phyloP scores from a whole-genome alignment of 2,329 filamentous ascomycete species.

The Leptosphaerulina australis region DNA sequence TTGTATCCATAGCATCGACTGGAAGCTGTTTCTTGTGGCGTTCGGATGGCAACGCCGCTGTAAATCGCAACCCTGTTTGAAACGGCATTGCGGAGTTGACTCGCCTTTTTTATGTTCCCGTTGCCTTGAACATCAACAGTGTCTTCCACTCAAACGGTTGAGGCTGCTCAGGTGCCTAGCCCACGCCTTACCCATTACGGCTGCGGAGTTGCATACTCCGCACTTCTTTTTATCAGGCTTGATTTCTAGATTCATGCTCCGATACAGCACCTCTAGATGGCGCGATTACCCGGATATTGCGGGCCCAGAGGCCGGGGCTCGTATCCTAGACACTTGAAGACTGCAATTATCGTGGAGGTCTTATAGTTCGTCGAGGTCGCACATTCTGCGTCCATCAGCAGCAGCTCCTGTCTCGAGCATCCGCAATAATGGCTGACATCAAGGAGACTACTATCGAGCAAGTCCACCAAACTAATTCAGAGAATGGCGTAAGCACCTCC shows the following conservation, averaged over 20 bases:
- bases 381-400: constrained; percentile 12
- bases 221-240: neutral
- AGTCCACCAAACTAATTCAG: constrained; percentile 19
- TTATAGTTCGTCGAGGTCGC: constrained; percentile 23
- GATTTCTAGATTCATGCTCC: constrained; percentile 22
- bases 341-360: constrained; percentile 13
- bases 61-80: constrained; percentile 2
- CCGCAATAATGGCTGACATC: constrained; percentile 23
- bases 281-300: constrained; percentile 24
- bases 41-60: neutral
- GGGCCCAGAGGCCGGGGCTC: constrained; percentile 16
- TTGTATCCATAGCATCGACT: constrained; percentile 7
- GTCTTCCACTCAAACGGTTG: constrained; percentile 7
- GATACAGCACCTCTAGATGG: constrained; percentile 12
- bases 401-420: constrained; percentile 16
- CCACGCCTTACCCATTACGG: constrained; percentile 4
- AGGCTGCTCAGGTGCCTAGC: constrained; percentile 5
- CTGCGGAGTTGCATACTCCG: constrained; percentile 9
- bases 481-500: constrained; percentile 22
- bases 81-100: constrained; percentile 1
- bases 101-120: constrained; percentile 1
- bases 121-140: neutral
- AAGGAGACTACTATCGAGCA: constrained; percentile 19
- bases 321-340: constrained; percentile 5
- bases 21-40: constrained; percentile 1